phyloP scores from a whole-genome alignment of 2,329 filamentous ascomycete species.

The Cladosporium sp. region DNA sequence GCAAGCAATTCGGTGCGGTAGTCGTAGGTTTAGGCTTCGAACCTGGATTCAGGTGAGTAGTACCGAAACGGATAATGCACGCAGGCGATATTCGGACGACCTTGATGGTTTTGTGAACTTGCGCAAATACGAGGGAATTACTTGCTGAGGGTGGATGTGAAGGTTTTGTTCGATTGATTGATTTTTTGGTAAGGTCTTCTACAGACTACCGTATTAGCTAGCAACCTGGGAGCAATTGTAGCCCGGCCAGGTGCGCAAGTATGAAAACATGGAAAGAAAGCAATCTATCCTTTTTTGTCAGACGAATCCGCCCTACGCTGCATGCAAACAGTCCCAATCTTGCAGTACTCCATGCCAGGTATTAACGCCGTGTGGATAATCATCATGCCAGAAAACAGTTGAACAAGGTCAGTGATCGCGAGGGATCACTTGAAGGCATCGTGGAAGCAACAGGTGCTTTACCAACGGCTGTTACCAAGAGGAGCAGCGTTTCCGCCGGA shows the following conservation, averaged over 20 bases:
- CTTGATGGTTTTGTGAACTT: too few species aligned
- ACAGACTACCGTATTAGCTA: background rate
- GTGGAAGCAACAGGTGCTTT: slow-evolving; percentile 30
- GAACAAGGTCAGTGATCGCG: background rate
- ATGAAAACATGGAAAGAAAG: slow-evolving; percentile 4
- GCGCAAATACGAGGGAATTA: too few species aligned
- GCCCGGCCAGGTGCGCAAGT: background rate
- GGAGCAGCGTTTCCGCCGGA: slow-evolving; percentile 57
- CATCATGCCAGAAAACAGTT: background rate
- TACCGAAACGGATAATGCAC: too few species aligned
- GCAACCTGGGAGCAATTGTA: background rate
- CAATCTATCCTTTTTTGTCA: slow-evolving; percentile 8
- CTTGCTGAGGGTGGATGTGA: background rate
- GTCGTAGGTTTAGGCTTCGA: too few species aligned
- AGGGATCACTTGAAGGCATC: background rate
- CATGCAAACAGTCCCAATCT: slow-evolving; percentile 3
- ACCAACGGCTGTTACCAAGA: slow-evolving; percentile 54
- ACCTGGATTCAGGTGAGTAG: too few species aligned
- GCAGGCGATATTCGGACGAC: too few species aligned
- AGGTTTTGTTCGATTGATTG: background rate
- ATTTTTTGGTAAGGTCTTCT: background rate
- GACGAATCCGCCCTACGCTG: slow-evolving; percentile 2
- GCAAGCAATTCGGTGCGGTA: background rate
- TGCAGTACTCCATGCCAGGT: slow-evolving; percentile 5
- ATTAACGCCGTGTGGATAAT: slow-evolving; percentile 6